These are phyloP conservation scores for Karstenula rhodostoma DNA, from an alignment of 2,329 filamentous ascomycete species.

Conservation along the genomic window DNA sequence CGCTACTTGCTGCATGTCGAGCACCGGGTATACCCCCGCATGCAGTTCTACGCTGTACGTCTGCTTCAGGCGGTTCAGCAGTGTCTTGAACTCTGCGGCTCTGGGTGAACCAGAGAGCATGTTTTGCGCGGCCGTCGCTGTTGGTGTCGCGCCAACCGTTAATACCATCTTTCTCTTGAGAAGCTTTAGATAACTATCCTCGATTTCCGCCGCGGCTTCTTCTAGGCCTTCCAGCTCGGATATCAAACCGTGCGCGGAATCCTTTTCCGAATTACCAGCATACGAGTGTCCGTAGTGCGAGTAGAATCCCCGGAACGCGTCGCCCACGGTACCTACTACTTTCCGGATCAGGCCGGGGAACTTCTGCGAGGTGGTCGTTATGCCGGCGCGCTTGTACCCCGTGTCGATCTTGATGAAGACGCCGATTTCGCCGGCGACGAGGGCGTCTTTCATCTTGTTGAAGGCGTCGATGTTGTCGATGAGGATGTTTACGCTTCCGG, in stretches of 20 bases:
- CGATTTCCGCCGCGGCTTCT: slow-evolving; percentile 54
- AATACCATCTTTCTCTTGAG: slow-evolving; percentile 55
- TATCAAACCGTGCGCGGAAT: slow-evolving; percentile 67
- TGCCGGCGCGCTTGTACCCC: slow-evolving; percentile 74
- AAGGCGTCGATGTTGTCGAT: slow-evolving; percentile 69
- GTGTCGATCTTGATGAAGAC: slow-evolving; percentile 80
- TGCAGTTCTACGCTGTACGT: slow-evolving; percentile 69
- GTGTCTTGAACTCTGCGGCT: slow-evolving; percentile 49
- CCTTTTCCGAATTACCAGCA: slow-evolving; percentile 59
- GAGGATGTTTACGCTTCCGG: slow-evolving; percentile 68
- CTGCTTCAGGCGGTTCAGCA: slow-evolving; percentile 50
- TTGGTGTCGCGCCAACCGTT: slow-evolving; percentile 80
- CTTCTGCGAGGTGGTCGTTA: slow-evolving; percentile 59
- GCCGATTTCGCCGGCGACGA: slow-evolving; percentile 47
- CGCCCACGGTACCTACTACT: slow-evolving; percentile 45
- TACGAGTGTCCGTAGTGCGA: slow-evolving; percentile 79
- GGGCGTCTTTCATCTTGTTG: slow-evolving; percentile 55
- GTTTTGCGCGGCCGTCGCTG: slow-evolving; percentile 72
- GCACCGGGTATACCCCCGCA: slow-evolving; percentile 76
- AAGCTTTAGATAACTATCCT: slow-evolving; percentile 29
- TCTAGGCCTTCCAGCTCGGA: slow-evolving; percentile 65
- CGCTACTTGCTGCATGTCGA: slow-evolving; percentile 82
- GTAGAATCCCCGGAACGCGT: slow-evolving; percentile 71
- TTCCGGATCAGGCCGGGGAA: slow-evolving; percentile 60
- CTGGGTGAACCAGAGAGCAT: slow-evolving; percentile 54